phyloP scores from a whole-genome alignment of 129 eudicot species.

The Saussurea involucrata region DNA sequence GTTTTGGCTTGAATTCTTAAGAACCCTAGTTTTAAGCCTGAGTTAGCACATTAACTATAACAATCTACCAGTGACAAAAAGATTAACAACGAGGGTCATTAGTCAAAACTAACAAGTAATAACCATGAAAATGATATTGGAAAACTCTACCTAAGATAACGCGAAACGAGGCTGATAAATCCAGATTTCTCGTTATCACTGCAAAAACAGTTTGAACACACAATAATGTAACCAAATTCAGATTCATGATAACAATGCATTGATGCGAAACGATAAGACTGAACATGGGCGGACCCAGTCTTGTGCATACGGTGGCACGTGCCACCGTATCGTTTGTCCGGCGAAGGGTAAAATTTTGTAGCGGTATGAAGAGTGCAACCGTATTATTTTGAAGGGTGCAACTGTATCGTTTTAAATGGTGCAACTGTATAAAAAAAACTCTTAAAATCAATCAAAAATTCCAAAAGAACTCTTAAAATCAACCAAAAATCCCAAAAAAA shows the following conservation, averaged over 20 bases:
- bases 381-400: no score
- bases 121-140: background rate
- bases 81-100: background rate
- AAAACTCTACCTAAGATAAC: constrained; percentile 75
- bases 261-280: background rate
- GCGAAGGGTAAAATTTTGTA: no score
- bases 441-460: no score
- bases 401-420: no score
- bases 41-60: background rate
- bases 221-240: constrained; percentile 16
- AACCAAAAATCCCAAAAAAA: no score
- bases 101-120: background rate
- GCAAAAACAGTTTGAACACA: constrained; percentile 13
- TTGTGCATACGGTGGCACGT: no score
- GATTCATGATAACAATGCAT: constrained; percentile 12
- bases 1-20: background rate
- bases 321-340: no score
- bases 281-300: no score
- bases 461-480: no score
- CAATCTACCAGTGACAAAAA: background rate
- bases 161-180: constrained; percentile 88
- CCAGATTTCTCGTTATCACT: constrained; percentile 99
- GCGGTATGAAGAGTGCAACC: no score
- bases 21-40: background rate
- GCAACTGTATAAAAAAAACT: no score